Conservation (phyloP, 2,329 filamentous ascomycete species). For the Apiospora koreana region DNA sequence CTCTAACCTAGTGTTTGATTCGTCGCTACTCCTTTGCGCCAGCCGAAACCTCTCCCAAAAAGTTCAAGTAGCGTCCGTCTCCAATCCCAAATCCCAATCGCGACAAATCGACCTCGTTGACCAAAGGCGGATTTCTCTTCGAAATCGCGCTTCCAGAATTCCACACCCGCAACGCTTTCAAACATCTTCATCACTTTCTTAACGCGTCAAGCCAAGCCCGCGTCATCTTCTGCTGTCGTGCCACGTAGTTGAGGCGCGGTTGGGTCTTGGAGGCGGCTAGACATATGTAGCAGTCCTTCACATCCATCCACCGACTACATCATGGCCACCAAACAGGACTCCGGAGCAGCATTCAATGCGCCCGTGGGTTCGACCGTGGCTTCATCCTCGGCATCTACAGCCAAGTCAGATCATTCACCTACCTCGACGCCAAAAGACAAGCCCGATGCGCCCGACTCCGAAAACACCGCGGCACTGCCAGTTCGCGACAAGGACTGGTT, state of each 20-base stretch:
- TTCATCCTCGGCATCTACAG: conserved; percentile 23
- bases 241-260: conserved; percentile 7
- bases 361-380: conserved; percentile 22
- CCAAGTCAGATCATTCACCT: conserved; percentile 30
- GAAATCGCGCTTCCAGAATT: neutral
- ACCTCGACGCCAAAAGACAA: conserved; percentile 33
- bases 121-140: conserved; percentile 1
- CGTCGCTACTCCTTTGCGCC: conserved; percentile 5
- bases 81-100: neutral
- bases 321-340: conserved; percentile 34
- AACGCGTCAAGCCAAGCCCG: neutral
- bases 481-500: conserved; percentile 59
- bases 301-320: conserved; percentile 12
- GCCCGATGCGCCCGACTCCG: conserved; percentile 33
- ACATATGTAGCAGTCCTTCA: conserved; percentile 20
- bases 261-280: conserved; percentile 1
- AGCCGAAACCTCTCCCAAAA: conserved; percentile 11
- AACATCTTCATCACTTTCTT: neutral
- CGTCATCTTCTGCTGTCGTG: neutral
- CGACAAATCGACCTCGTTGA: neutral
- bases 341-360: conserved; percentile 25
- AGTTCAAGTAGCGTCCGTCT: conserved; percentile 9
- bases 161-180: neutral
- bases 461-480: conserved; percentile 23
- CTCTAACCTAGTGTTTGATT: conserved; percentile 8